Conservation (phyloP, 2,329 filamentous ascomycete species). For the Monosporascus sp. region DNA sequence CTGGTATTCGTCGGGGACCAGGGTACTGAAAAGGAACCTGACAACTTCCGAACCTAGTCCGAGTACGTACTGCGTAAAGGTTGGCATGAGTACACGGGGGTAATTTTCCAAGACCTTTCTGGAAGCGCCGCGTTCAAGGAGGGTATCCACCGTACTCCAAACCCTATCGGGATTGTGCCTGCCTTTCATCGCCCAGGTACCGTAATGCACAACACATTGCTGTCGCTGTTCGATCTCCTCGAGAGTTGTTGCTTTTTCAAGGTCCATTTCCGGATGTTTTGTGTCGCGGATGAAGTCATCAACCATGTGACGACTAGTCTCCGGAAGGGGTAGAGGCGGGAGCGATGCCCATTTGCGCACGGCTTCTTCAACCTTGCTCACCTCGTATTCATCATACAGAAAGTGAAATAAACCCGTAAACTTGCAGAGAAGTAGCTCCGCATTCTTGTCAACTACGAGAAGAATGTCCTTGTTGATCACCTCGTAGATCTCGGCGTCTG, state of each 20-base stretch:
- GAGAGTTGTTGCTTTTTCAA: constrained; percentile 3
- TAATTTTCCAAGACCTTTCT: constrained; percentile 1
- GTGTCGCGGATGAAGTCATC: constrained; percentile 5
- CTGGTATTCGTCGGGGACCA: constrained; percentile 3
- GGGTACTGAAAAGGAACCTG: constrained; percentile 1
- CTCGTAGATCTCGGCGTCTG: constrained; percentile 1
- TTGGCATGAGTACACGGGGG: neutral
- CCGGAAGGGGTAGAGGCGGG: constrained; percentile 2
- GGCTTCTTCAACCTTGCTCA: constrained; percentile 4
- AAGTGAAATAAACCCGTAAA: constrained; percentile 1
- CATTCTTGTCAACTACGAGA: constrained; percentile 3
- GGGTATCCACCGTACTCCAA: neutral
- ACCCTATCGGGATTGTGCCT: neutral
- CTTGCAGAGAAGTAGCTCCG: constrained; percentile 1
- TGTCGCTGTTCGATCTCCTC: constrained; percentile 2
- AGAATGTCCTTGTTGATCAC: constrained; percentile 3
- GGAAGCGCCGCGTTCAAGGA: neutral
- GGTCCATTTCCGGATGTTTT: constrained; percentile 3
- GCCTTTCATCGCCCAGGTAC: constrained; percentile 5
- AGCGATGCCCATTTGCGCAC: constrained; percentile 4
- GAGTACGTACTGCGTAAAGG: neutral
- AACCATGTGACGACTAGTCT: constrained; percentile 4
- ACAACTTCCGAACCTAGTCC: constrained; percentile 5
- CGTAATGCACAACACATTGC: constrained; percentile 4
- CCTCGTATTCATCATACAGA: constrained; percentile 1